Evolutionary conservation across 805 yeast genomes (phyloP), one percentile per base, ranked within the genome.

Genomic region (Starmerella sp.): DNA sequence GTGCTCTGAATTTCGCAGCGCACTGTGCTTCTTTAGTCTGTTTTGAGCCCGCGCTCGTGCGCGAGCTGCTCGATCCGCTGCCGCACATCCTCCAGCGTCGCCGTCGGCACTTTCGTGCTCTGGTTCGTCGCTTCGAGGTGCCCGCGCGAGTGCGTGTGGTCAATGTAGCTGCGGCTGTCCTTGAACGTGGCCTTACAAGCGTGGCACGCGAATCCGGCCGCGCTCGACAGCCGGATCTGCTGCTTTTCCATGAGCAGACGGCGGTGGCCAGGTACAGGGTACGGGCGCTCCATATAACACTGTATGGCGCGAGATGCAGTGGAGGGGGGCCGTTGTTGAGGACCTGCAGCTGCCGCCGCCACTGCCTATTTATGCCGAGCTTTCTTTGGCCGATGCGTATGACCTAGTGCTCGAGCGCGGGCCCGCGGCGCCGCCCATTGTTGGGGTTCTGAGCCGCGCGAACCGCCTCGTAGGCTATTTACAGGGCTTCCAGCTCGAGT

Each of bases 171-270:
- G 61, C 88, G 70, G 54, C 85, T 84, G 66, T 93, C 97, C 64
- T 88, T 82, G 70, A 80, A 91, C 2, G 91, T 83, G 55, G 86
- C 67, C 59, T 83, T 79, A 68, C 98, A 93, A 1, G 79, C 67
- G 10, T 83, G 85, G 69, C 98, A 93, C 62, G 78, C 78, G 69
- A 91, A 91, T 28, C 97, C 96, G 57, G 86, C 86, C 13, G 15
- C 17, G 41, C 51, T 31, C 11, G 42, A 13, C 30, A 43, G 46
- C 32, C 45, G 28, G 8, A 31, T 22, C 17, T 22, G 37, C 31
- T 30, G 43, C 31, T 41, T n/a, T 4, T 39, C 50, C 52, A 46
- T 42, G 28, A 22, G 22, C 22, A 22, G 22, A 22, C 22, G 3
- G 22, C 22, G 22, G 22, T 22, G 22, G 38, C 11, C 38, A 28